These are phyloP conservation scores for Dactylellina sp. DNA, from an alignment of 2,329 filamentous ascomycete species.

Conservation along the genomic window DNA sequence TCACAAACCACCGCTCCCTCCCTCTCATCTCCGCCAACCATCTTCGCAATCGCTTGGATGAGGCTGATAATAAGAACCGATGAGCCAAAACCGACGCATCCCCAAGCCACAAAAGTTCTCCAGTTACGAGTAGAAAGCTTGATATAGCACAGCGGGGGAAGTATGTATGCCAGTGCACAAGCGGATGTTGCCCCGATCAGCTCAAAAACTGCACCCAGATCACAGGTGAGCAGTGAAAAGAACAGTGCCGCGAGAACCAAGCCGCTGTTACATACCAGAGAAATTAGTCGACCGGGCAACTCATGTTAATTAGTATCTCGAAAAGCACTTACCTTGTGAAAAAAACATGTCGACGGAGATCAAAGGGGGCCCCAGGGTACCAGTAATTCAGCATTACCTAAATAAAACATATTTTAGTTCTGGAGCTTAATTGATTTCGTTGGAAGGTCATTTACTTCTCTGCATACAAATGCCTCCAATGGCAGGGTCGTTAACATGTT, in stretches of 20 bases:
- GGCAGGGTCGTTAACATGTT: slow-evolving; percentile 99
- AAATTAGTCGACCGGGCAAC: neutral
- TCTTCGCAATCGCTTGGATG: slow-evolving; percentile 77
- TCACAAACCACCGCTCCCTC: slow-evolving; percentile 43
- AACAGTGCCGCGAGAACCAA: slow-evolving; percentile 83
- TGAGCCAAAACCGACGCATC: slow-evolving; percentile 80
- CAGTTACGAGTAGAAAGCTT: slow-evolving; percentile 84
- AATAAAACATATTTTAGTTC: slow-evolving; percentile 75
- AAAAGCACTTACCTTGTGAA: slow-evolving; percentile 73
- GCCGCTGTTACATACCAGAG: slow-evolving; percentile 61
- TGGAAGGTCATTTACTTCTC: slow-evolving; percentile 68
- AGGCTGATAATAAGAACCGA: slow-evolving; percentile 84
- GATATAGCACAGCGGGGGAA: slow-evolving; percentile 94
- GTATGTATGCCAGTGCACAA: slow-evolving; percentile 91
- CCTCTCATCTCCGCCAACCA: slow-evolving; percentile 62
- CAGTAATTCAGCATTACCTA: slow-evolving; percentile 64
- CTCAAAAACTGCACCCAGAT: slow-evolving; percentile 93
- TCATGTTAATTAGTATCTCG: neutral
- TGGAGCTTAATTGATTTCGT: slow-evolving; percentile 1
- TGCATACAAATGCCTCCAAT: slow-evolving; percentile 95
- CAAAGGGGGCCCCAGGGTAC: slow-evolving; percentile 78
- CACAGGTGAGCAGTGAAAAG: slow-evolving; percentile 86
- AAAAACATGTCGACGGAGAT: slow-evolving; percentile 84
- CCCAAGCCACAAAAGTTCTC: slow-evolving; percentile 78
- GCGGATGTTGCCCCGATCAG: slow-evolving; percentile 95